A percentile compares a stretch with the other conserved stretches of the same genome.
Conservation (phyloP, 1,284 basidiomycete genomes). For the Cutaneotrichosporon spelunceum region DNA sequence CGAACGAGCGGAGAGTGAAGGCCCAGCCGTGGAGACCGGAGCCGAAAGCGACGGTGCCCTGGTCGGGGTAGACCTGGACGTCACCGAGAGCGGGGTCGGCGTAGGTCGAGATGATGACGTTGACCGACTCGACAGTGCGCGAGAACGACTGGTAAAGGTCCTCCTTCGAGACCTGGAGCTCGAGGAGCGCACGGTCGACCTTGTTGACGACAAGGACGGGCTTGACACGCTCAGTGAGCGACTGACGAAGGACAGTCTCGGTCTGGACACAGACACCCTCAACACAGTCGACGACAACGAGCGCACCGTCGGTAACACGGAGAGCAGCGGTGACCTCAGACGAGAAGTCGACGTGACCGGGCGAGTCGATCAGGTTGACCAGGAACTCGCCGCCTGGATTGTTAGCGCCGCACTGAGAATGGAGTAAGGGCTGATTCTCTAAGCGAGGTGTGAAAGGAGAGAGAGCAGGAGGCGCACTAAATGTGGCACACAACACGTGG, state of each 20-base stretch:
- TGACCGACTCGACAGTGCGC: slow-evolving; percentile 96
- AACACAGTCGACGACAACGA: slow-evolving; percentile 98
- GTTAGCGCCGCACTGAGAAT: not conserved
- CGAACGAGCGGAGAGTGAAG: slow-evolving; percentile 98
- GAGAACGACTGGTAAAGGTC: slow-evolving; percentile 97
- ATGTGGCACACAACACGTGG: not conserved
- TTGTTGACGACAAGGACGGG: slow-evolving; percentile 99
- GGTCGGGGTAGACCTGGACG: slow-evolving; percentile 97
- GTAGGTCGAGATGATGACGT: slow-evolving; percentile 99
- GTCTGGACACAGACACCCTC: slow-evolving; percentile 99
- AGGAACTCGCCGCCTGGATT: slow-evolving; percentile 85
- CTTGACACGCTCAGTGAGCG: slow-evolving; percentile 97
- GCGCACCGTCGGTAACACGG: slow-evolving; percentile 97
- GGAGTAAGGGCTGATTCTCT: not conserved
- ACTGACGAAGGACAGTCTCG: slow-evolving; percentile 98
- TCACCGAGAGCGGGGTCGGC: slow-evolving; percentile 93
- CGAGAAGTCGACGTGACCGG: slow-evolving; percentile 99
- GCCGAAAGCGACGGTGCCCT: slow-evolving; percentile 97
- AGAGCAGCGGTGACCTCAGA: slow-evolving; percentile 99
- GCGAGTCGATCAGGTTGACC: slow-evolving; percentile 99
- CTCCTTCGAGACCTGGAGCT: slow-evolving; percentile 97
- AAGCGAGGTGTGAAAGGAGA: not conserved
- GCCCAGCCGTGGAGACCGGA: slow-evolving; percentile 99
- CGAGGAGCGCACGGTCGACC: slow-evolving; percentile 98
- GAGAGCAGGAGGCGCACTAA: not conserved